These are phyloP conservation scores for Stephanodiscus minutulus DNA, from an alignment of 108 stramenopile genomes.

Conservation along the genomic window DNA sequence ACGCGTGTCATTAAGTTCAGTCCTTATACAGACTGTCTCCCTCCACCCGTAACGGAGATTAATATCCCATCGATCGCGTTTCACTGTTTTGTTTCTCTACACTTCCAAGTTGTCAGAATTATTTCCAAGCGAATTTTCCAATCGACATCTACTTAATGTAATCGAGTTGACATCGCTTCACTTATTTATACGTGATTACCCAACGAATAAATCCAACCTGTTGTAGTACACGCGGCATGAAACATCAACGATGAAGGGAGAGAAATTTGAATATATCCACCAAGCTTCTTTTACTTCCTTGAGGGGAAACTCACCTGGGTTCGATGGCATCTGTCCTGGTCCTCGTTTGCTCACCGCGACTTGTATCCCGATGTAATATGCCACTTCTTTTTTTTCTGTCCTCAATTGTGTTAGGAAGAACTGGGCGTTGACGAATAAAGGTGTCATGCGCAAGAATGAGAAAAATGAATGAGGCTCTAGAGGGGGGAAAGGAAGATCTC, in stretches of 20 bases:
- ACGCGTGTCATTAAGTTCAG: no score
- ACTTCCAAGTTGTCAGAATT: no score
- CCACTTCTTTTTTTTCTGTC: conserved; percentile 21
- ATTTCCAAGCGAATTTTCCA: no score
- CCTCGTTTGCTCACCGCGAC: conserved; percentile 21
- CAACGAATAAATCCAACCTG: conserved; percentile 48
- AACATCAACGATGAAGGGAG: neutral
- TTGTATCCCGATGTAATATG: conserved; percentile 51
- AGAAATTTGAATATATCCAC: neutral
- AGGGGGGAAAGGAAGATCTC: neutral
- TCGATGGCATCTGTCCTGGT: conserved; percentile 41
- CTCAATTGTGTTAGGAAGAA: conserved; percentile 47
- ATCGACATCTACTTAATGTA: no score
- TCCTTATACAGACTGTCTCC: no score
- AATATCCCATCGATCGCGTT: no score
- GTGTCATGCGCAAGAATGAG: neutral
- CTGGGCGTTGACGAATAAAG: neutral
- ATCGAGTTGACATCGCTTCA: no score
- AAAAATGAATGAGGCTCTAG: neutral
- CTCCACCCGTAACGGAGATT: no score
- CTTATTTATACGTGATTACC: conserved; percentile 40
- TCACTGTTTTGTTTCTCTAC: no score
- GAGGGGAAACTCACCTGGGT: conserved; percentile 26
- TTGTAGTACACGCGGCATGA: neutral
- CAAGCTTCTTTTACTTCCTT: neutral